Evolutionary conservation across 1,284 basidiomycete species (phyloP).

Genomic region (Puccinia coronata): DNA sequence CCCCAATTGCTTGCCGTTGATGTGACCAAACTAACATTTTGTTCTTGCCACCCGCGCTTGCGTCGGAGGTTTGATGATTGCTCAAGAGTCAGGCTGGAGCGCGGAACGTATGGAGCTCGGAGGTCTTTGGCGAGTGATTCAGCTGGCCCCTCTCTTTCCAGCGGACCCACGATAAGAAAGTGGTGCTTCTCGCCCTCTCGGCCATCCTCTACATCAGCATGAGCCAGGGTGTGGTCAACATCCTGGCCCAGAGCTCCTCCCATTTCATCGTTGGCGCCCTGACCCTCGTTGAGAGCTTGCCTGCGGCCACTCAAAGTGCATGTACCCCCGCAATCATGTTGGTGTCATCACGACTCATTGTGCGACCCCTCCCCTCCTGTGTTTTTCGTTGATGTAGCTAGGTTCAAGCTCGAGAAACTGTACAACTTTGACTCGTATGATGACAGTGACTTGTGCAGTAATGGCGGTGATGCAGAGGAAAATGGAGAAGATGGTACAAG

Average conservation of each 20-base stretch:
- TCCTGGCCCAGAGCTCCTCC: constrained; percentile 36
- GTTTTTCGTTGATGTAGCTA: no score
- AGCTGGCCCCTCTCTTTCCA: constrained; percentile 68
- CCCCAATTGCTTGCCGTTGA: no score
- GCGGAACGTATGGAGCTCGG: constrained; percentile 63
- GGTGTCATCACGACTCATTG: no score
- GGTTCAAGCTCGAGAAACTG: constrained; percentile 32
- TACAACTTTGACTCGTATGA: constrained; percentile 37
- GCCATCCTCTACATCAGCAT: constrained; percentile 63
- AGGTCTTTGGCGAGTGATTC: constrained; percentile 80
- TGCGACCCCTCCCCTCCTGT: no score
- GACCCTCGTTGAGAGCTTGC: constrained; percentile 30
- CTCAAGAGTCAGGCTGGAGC: no score
- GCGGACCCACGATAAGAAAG: constrained; percentile 87
- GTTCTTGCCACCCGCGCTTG: no score
- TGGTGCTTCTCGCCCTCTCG: constrained; percentile 74
- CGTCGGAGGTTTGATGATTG: no score
- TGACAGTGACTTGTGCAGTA: constrained; percentile 15
- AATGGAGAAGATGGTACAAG: constrained; percentile 21
- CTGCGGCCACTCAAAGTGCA: constrained; percentile 39
- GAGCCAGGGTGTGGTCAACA: constrained; percentile 25
- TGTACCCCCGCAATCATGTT: background rate
- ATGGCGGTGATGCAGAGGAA: constrained; percentile 30
- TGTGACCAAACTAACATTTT: no score
- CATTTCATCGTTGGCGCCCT: constrained; percentile 36